Conservation (phyloP, 768 basidiomycete species). For the Cantharellus anzutake region DNA sequence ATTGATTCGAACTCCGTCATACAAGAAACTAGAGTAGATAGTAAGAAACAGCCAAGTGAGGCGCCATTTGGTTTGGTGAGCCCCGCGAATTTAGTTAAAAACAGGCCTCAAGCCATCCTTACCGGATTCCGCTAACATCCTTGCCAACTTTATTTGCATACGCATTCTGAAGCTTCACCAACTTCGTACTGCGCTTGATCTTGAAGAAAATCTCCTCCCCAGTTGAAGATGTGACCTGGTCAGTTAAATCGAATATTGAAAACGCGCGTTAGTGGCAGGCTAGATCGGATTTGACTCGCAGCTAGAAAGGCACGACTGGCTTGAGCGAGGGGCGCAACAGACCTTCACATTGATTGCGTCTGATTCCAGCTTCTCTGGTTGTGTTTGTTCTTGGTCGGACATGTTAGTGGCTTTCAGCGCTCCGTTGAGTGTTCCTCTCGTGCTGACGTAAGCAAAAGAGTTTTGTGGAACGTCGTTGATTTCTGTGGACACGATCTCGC, state of each 20-base stretch:
- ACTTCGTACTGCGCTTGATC: slow-evolving; percentile 83
- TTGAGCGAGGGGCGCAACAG: neutral
- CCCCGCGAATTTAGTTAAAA: neutral
- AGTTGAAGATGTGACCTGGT: slow-evolving; percentile 48
- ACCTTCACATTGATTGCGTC: too few species aligned
- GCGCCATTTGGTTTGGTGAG: neutral
- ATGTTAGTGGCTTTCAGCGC: too few species aligned
- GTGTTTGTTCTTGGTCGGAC: too few species aligned
- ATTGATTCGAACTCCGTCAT: slow-evolving; percentile 69
- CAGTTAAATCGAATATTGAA: neutral
- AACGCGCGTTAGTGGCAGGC: neutral
- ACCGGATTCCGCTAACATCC: slow-evolving; percentile 78
- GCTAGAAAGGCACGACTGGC: neutral
- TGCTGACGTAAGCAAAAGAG: too few species aligned
- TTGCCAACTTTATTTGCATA: slow-evolving; percentile 89
- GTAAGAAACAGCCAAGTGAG: neutral
- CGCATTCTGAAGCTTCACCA: slow-evolving; percentile 82
- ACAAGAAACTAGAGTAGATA: slow-evolving; percentile 48
- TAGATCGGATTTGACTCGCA: neutral
- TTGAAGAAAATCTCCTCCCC: slow-evolving; percentile 94
- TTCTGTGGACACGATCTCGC: too few species aligned
- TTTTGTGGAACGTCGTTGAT: too few species aligned
- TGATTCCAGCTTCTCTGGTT: neutral
- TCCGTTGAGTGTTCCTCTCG: too few species aligned
- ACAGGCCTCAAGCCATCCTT: slow-evolving; percentile 14